Evolutionary conservation across 2,329 filamentous ascomycete species (phyloP).

Genomic region (Ophiostoma fasciatum): DNA sequence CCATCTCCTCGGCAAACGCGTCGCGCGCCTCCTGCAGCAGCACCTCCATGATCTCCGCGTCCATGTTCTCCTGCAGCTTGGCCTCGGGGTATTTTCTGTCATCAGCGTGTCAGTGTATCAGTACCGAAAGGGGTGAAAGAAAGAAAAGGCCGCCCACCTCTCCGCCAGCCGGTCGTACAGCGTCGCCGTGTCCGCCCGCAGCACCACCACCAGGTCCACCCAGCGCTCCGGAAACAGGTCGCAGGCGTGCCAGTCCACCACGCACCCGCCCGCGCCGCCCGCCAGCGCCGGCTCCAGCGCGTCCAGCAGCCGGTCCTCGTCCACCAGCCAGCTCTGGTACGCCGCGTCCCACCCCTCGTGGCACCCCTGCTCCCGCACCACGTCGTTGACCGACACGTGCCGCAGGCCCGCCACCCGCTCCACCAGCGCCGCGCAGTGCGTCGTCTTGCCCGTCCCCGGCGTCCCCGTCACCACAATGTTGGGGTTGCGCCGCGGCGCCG

Average conservation of each 20-base stretch:
- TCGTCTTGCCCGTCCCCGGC: conserved; percentile 90
- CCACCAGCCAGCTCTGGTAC: conserved; percentile 78
- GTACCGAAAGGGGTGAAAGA: not conserved
- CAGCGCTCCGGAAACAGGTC: conserved; percentile 86
- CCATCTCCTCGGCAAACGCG: conserved; percentile 70
- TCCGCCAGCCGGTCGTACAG: conserved; percentile 73
- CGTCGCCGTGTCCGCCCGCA: conserved; percentile 64
- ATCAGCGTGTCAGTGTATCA: not conserved
- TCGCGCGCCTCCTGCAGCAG: conserved; percentile 80
- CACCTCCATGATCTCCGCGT: conserved; percentile 96
- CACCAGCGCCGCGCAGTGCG: conserved; percentile 71
- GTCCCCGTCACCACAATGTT: conserved; percentile 96
- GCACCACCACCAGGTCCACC: conserved; percentile 88
- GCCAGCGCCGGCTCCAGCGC: conserved; percentile 59
- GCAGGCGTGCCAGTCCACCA: conserved; percentile 97
- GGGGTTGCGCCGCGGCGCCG: conserved; percentile 32
- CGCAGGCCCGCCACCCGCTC: conserved; percentile 43
- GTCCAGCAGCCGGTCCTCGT: conserved; percentile 87
- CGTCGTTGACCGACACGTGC: conserved; percentile 77
- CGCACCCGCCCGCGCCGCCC: conserved; percentile 64
- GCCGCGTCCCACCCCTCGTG: conserved; percentile 82
- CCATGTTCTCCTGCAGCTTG: conserved; percentile 91
- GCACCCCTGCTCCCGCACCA: conserved; percentile 78
- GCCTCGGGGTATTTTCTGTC: conserved; percentile 62
- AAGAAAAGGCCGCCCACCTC: conserved; percentile 33